Evolutionary conservation across 805 yeast species (phyloP), one percentile per base, ranked within the genome.

Genomic region (Suhomyces vadensis): DNA sequence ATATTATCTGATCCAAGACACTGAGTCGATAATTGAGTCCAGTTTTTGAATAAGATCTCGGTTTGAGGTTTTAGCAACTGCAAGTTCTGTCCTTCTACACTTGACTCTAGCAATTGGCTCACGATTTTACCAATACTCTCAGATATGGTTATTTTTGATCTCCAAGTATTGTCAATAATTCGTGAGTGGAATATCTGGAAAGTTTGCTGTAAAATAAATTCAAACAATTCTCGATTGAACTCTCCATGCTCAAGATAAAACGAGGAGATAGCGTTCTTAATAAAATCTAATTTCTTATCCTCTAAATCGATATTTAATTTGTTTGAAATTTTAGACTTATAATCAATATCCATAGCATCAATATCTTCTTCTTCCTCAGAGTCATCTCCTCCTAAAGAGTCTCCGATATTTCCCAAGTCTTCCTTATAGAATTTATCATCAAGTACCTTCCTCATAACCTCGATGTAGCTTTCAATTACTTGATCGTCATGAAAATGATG

Each of bases 121-220:
- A 42, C 45, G 1, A 63, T 25, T 13, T 41, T 42, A 5, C 44
- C 56, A 21, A 78, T 60, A 7, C 69, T 65, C 40, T 78, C 81
- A 50, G 69, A 73, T 14, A 66, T 63, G 1, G 73, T 70, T 1
- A 74, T 46, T 51, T 81, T 79, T 1, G 83, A 71, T 52, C 85
- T 74, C 92, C 92, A 85, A 1, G 87, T 77, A 40, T 67, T 65
- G 52, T 55, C 57, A 60, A 64, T 58, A 17, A 56, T 50, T 10
- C 51, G 50, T 6, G 68, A 57, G 4, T 54, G 31, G 42, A 57
- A 56, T 26, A 72, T 51, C 3, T 45, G 36, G 4, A 44, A 39
- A 42, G 65, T 48, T 29, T 58, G 36, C 8, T 53, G 50, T 48
- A 67, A 48, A 2, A 70, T 58, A 46, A 73, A 68, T 5, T 42